These are phyloP conservation scores for Blastobotrys persicus DNA, from an alignment of 1,139 yeast species.

Conservation along the genomic window DNA sequence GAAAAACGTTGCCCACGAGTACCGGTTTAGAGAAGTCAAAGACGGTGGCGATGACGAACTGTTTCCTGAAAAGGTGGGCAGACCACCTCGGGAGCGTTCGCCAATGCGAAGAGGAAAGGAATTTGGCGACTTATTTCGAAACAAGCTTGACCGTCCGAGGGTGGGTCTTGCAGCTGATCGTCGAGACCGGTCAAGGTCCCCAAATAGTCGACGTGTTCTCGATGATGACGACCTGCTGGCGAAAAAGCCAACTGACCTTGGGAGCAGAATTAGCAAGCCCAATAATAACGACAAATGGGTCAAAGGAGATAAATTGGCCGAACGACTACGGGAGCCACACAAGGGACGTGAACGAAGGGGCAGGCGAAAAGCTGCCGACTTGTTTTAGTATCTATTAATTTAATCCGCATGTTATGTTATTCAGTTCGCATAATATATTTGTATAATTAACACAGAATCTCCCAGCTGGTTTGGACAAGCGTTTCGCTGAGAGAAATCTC, in stretches of 20 bases:
- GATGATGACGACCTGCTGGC: slow-evolving; percentile 2
- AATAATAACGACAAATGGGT: slow-evolving; percentile 14
- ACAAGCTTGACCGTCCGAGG: background rate
- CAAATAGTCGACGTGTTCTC: background rate
- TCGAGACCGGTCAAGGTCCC: slow-evolving; percentile 6
- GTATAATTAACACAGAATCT: too few species aligned
- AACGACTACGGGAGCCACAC: slow-evolving; percentile 2
- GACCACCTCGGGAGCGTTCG: slow-evolving; percentile 4
- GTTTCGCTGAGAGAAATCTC: too few species aligned
- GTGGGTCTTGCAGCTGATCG: slow-evolving; percentile 4
- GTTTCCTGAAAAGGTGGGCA: slow-evolving; percentile 20
- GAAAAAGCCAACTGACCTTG: slow-evolving; percentile 6
- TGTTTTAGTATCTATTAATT: slow-evolving; percentile 11
- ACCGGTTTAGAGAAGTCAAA: slow-evolving; percentile 7
- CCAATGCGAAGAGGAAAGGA: background rate
- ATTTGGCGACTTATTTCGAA: slow-evolving; percentile 8
- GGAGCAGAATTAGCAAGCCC: background rate
- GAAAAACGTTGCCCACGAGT: slow-evolving; percentile 13
- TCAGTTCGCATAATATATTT: too few species aligned
- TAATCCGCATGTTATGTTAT: too few species aligned
- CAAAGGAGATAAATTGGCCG: slow-evolving; percentile 16
- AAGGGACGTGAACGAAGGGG: background rate
- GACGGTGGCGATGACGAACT: slow-evolving; percentile 20
- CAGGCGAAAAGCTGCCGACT: slow-evolving; percentile 16
- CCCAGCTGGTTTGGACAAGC: too few species aligned